phyloP scores from a whole-genome alignment of 345 rosid genomes.

The Cardiospermum halicacabum region DNA sequence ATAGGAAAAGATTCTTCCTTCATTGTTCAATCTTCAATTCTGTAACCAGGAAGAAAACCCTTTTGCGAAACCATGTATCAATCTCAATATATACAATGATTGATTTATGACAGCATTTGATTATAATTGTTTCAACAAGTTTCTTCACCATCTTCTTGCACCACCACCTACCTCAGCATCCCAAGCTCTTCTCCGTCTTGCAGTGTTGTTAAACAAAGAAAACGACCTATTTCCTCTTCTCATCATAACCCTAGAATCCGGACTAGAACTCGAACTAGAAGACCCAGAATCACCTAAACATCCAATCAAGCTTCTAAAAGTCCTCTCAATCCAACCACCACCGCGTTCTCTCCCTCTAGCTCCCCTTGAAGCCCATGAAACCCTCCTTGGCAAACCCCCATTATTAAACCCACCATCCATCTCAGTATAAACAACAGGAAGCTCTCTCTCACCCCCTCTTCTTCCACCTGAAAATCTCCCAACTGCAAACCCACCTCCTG shows the following conservation, averaged over 20 bases:
- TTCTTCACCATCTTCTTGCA: slow-evolving; percentile 13
- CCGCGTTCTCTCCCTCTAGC: slow-evolving; percentile 51
- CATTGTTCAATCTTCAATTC: slow-evolving; percentile 5
- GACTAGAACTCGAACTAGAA: slow-evolving; percentile 25
- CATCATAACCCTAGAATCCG: slow-evolving; percentile 19
- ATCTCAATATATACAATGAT: slow-evolving; percentile 17
- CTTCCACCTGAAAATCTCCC: slow-evolving; percentile 77
- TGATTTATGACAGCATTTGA: neutral
- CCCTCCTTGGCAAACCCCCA: slow-evolving; percentile 66
- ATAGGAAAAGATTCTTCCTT: slow-evolving; percentile 9
- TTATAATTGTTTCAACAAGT: too few species aligned
- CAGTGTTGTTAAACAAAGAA: slow-evolving; percentile 14
- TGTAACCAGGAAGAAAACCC: slow-evolving; percentile 5
- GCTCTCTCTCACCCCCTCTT: slow-evolving; percentile 63
- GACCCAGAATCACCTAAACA: slow-evolving; percentile 43
- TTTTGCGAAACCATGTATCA: neutral
- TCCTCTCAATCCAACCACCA: slow-evolving; percentile 42
- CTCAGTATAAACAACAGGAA: slow-evolving; percentile 88
- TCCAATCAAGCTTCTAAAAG: slow-evolving; percentile 39
- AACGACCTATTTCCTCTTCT: slow-evolving; percentile 18
- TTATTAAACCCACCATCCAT: slow-evolving; percentile 78
- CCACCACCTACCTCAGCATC: slow-evolving; percentile 2
- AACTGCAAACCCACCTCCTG: slow-evolving; percentile 93
- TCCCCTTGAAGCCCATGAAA: slow-evolving; percentile 63
- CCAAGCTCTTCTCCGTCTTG: slow-evolving; percentile 21